These are phyloP conservation scores for Leptodermis oblonga DNA, from an alignment of 257 asterid species.

Conservation along the genomic window DNA sequence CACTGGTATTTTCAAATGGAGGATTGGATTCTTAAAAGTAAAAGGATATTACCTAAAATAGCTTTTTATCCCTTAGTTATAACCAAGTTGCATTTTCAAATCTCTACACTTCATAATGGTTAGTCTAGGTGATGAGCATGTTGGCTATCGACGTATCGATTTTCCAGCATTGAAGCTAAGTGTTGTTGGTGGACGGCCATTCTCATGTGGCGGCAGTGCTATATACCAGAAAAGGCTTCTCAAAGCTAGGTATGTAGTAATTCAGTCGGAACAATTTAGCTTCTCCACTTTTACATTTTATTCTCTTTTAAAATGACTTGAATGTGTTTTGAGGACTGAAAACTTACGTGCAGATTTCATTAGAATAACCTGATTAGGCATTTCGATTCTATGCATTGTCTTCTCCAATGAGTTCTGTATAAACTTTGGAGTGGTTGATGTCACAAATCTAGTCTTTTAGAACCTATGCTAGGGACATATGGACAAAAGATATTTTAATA, in stretches of 20 bases:
- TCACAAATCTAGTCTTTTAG: background rate
- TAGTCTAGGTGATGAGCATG: conserved; percentile 91
- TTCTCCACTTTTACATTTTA: background rate
- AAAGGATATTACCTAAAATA: background rate
- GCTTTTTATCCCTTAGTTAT: background rate
- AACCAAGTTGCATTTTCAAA: background rate
- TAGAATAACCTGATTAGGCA: background rate
- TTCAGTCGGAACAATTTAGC: conserved; percentile 1
- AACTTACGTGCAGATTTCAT: background rate
- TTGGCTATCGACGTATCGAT: conserved; percentile 72
- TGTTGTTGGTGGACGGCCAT: conserved; percentile 93
- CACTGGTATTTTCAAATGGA: background rate
- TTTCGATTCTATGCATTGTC: background rate
- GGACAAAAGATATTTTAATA: background rate
- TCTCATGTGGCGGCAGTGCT: conserved; percentile 74
- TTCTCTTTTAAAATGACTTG: background rate
- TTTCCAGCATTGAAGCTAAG: conserved; percentile 63
- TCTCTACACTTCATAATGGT: conserved; percentile 21
- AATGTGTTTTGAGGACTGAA: background rate
- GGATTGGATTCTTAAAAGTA: background rate
- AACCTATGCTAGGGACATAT: background rate
- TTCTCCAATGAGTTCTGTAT: background rate
- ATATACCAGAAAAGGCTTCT: conserved; percentile 63
- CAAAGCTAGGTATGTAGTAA: conserved; percentile 51
- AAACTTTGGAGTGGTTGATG: background rate